Evolutionary conservation across 345 rosid species (phyloP), one percentile per base, ranked within the genome.

Genomic region (Heritiera littoralis): DNA sequence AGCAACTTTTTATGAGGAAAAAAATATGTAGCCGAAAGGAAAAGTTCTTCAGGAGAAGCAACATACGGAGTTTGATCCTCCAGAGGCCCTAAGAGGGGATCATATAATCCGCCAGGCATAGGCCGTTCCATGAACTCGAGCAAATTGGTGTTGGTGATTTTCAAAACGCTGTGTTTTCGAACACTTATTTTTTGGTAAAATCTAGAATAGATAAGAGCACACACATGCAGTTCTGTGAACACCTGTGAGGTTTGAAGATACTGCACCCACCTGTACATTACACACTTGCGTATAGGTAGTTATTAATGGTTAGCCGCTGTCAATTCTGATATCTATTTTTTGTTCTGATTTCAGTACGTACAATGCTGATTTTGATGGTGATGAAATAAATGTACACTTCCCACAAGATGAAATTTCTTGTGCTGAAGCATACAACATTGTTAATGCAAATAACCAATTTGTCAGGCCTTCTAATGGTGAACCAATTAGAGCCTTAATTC

Each of bases 351-450:
- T 74, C 92, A 96, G 99, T 81, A 96, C 99, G 40, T 96, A 96
- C 86, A 96, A 96, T 86, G 99, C 99, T 78, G 99, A 96, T 85
- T 96, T 96, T 90, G 99, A 96, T 81, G 99, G 99, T 72, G 99
- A 96, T 89, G 99, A 96, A 88, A 96, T 96, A 96, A 96, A 96
- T 88, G 99, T 96, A 80, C 99, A 96, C 89, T 96, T 96, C 70
- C 98, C 99, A 65, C 99, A 96, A 96, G 99, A 96, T 89, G 97
- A 96, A 83, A 88, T 96, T 80, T 94, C 98, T 82, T 97, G 99
- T 68, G 93, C 99, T 61, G 99, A 96, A 89, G 99, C 89, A 18
- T 96, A 94, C 88, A 94, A 96, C 88, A 91, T 96, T 81, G 99
- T 94, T 46, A 94, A 96, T 88, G 99, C 99, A 77, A 96, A 96